Conservation (phyloP, 352 stramenopile genomes). For the Thalassiosira exigua region DNA sequence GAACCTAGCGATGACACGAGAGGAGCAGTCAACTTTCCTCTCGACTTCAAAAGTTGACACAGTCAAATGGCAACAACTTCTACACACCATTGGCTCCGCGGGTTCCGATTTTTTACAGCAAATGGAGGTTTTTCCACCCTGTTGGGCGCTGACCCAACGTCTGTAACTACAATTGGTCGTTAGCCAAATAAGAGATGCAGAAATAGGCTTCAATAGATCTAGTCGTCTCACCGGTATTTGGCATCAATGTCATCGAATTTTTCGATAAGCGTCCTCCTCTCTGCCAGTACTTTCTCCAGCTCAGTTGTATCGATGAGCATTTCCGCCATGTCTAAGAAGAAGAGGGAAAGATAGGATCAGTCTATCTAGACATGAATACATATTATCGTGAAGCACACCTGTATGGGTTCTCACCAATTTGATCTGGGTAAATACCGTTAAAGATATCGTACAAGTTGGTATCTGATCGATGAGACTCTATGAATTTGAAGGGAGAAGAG, state of each 20-base stretch:
- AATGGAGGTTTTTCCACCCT: no score
- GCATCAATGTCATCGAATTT: slow-evolving; percentile 59
- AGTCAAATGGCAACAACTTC: no score
- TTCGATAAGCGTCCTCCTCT: slow-evolving; percentile 47
- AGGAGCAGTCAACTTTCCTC: no score
- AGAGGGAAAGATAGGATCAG: slow-evolving; percentile 11
- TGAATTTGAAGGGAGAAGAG: neutral
- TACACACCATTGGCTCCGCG: no score
- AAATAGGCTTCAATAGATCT: neutral
- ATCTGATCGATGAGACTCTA: slow-evolving; percentile 54
- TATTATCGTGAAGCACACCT: no score
- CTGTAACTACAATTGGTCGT: no score
- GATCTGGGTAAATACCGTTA: slow-evolving; percentile 63
- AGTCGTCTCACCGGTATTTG: slow-evolving; percentile 41
- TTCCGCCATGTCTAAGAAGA: no score
- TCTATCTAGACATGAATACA: slow-evolving; percentile 11
- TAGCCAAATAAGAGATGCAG: neutral
- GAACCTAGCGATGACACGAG: no score
- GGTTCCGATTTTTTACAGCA: no score
- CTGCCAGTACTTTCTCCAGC: slow-evolving; percentile 35
- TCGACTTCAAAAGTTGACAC: no score
- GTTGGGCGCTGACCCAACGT: no score
- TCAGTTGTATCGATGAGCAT: slow-evolving; percentile 52
- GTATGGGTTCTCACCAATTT: no score
- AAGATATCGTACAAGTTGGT: slow-evolving; percentile 61